Evolutionary conservation across 192 early-diverging fungal species (phyloP), one percentile per base, ranked within the genome.

Genomic region (Cetraspora pellucida): DNA sequence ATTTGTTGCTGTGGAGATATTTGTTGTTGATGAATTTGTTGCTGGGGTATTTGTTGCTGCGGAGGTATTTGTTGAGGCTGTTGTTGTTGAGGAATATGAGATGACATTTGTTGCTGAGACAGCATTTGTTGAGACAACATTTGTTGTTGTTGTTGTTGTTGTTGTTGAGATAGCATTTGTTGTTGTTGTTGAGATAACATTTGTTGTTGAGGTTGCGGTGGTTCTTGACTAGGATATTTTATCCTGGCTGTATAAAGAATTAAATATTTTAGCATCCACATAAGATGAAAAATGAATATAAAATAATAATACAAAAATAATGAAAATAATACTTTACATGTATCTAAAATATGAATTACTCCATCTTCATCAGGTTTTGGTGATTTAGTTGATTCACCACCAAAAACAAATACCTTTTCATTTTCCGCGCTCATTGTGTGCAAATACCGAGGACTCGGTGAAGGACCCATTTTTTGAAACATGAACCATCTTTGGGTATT

Each of bases 321-420:
- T 31, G 17, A 44, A 30, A 64, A 19, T 17, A 64, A 19, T 37
- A 43, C 13, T 8, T 30, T 84, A 89, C 87, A 57, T 10, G 86
- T 87, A 37, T 89, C 87, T 21, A 89, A 75, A 47, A 85, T 72
- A 52, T 81, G 81, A 19, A 89, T 67, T 1, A 69, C 27, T 13
- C 65, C 78, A 44, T 77, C n/a, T 58, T 87, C 85, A 27, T 89
- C 88, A 14, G 74, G 71, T 49, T 78, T 83, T 73, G 81, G 37
- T 57, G 74, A 78, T 75, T 79, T 72, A 31, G 75, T 73, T 57
- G 83, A 79, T 76, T 86, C 82, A 60, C 88, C 88, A 74, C 88
- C 88, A 59, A 89, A 61, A 28, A 89, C 82, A 61, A 82, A 85
- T 9, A 89, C 69, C 27, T 84, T 86, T 54, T 85, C 77, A 14